phyloP scores from a whole-genome alignment of 2,329 filamentous ascomycete species.

The Aureobasidium mangrovei region DNA sequence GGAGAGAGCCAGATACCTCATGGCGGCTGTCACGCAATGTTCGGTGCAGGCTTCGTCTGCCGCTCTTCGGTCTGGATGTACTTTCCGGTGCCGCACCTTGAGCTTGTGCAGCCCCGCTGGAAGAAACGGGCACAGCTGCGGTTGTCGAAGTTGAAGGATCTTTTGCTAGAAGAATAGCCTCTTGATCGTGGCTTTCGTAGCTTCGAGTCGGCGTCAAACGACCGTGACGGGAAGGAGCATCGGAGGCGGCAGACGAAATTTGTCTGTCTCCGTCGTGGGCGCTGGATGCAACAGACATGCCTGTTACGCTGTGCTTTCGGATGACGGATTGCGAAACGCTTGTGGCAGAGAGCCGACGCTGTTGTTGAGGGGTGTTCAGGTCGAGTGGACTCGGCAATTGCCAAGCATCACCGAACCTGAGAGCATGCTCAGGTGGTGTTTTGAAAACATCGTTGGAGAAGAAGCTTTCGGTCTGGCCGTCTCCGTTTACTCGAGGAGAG shows the following conservation, averaged over 20 bases:
- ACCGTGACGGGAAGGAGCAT: slow-evolving; percentile 15
- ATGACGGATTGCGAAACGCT: slow-evolving; percentile 16
- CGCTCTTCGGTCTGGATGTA: slow-evolving; percentile 40
- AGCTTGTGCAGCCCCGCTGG: background rate
- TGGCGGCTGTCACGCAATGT: slow-evolving; percentile 61
- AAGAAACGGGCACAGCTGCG: slow-evolving; percentile 12
- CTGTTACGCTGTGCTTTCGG: slow-evolving; percentile 8
- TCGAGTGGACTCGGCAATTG: slow-evolving; percentile 26
- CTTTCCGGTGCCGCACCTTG: slow-evolving; percentile 20
- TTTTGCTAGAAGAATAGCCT: slow-evolving; percentile 7
- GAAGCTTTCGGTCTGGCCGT: background rate
- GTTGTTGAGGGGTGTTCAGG: slow-evolving; percentile 21
- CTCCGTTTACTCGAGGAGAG: slow-evolving; percentile 17
- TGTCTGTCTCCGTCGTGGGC: slow-evolving; percentile 19
- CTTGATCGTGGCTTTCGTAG: slow-evolving; percentile 19
- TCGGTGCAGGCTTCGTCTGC: slow-evolving; percentile 79
- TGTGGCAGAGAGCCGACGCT: slow-evolving; percentile 30
- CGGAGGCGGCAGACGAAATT: slow-evolving; percentile 19
- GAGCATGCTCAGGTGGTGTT: slow-evolving; percentile 36
- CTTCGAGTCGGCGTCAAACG: slow-evolving; percentile 18
- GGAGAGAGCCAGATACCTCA: slow-evolving; percentile 42
- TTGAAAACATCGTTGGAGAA: slow-evolving; percentile 33
- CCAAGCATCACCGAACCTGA: slow-evolving; percentile 20
- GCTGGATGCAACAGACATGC: slow-evolving; percentile 19
- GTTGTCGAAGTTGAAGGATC: slow-evolving; percentile 9